Evolutionary conservation across 139 green algal species (phyloP), one percentile per base, ranked within the genome.

Genomic region (Edaphochlamys debaryana): DNA sequence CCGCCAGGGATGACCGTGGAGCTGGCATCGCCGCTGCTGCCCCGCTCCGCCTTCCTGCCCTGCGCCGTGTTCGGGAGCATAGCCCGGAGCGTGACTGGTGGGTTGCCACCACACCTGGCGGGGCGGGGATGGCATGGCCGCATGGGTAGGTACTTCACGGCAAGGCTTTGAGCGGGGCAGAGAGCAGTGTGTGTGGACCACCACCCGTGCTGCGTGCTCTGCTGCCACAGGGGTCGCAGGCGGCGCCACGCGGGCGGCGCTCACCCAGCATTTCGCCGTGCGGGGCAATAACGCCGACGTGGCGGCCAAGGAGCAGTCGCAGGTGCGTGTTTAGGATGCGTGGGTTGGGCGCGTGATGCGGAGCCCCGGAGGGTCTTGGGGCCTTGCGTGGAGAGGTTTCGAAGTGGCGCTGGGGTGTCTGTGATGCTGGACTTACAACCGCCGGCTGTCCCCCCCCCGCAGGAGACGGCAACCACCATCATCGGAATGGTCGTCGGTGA

Each of bases 191-290:
- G n/a, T n/a, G n/a, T n/a, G n/a, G n/a, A n/a, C n/a, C n/a, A n/a
- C n/a, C n/a, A n/a, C n/a, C n/a, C n/a, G n/a, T n/a, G n/a, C n/a
- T n/a, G n/a, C n/a, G n/a, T n/a, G n/a, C 38, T 50, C 0, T 45
- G 60, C 32, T n/a, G 36, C 70, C 34, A 15, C 76, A 88, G 94
- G 94, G 3, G 94, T 96, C 38, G 93, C 93, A 7, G 92, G 86
- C 27, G 93, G 94, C 20, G 94, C 95, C 2, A 97, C 95, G 1
- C 86, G 95, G 25, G 93, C 91, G 30, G 95, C 95, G 7, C 87
- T 98, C 62, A 98, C 95, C 6, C 89, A 96, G 80, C 95, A 98
- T 88, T 98, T 98, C 90, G 88, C 88, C 23, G 54, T 62, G 66
- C 45, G 67, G 19, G 76, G 92, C 62, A 97, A 97, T 77, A 91